These are phyloP conservation scores for Phialophora verrucosa DNA, from an alignment of 2,329 filamentous ascomycete species.

Conservation along the genomic window DNA sequence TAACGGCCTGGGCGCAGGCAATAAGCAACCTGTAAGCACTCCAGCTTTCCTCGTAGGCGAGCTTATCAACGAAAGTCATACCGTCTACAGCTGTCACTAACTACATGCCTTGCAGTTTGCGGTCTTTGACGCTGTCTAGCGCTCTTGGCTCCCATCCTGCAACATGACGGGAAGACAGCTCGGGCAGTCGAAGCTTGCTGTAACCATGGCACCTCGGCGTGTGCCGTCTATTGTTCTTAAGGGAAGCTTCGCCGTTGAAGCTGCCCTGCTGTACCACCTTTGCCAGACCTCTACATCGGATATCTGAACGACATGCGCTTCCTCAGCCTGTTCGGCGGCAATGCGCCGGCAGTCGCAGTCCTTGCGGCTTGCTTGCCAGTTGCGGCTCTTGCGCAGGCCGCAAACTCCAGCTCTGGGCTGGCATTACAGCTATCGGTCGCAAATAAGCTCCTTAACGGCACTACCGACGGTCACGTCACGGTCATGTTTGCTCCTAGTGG, in stretches of 20 bases:
- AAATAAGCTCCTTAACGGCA: constrained; percentile 19
- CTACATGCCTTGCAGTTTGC: neutral
- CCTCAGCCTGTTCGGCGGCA: neutral
- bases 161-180: neutral
- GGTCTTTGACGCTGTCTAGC: neutral
- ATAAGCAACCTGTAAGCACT: neutral
- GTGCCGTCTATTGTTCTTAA: neutral
- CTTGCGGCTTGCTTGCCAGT: neutral
- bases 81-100: neutral
- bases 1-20: neutral
- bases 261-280: neutral
- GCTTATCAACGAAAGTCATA: neutral
- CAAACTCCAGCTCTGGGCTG: constrained; percentile 6
- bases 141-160: neutral
- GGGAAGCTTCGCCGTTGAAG: neutral
- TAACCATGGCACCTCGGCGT: neutral
- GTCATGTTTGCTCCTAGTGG: constrained; percentile 26
- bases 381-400: constrained; percentile 10
- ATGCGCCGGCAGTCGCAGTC: neutral
- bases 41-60: neutral
- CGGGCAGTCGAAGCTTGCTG: neutral
- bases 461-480: constrained; percentile 22
- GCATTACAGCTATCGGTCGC: constrained; percentile 20
- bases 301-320: neutral
- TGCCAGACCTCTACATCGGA: neutral